These are phyloP conservation scores for Lepidium aucheri DNA, from an alignment of 345 rosid genomes.

Conservation along the genomic window DNA sequence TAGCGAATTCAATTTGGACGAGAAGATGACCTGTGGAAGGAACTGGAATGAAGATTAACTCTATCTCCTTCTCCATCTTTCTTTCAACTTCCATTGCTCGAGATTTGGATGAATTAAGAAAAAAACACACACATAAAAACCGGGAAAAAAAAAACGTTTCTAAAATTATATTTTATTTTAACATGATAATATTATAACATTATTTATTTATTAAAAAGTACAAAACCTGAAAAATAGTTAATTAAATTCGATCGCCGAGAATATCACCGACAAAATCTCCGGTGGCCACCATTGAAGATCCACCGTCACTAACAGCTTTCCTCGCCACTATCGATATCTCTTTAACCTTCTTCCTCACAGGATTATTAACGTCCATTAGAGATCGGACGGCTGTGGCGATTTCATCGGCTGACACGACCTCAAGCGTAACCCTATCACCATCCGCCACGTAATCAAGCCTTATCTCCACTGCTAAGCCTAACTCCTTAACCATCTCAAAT, in stretches of 20 bases:
- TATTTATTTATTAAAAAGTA: neutral
- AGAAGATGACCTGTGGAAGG: conserved; percentile 40
- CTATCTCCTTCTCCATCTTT: conserved; percentile 16
- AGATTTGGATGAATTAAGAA: neutral
- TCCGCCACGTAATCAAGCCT: conserved; percentile 34
- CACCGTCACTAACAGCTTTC: conserved; percentile 35
- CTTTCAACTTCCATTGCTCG: neutral
- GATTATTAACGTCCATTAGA: conserved; percentile 33
- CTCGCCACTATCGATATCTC: conserved; percentile 27
- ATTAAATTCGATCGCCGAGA: conserved; percentile 3
- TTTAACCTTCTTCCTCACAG: conserved; percentile 21
- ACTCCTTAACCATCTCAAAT: conserved; percentile 33
- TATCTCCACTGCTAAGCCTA: conserved; percentile 40
- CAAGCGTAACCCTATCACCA: conserved; percentile 11
- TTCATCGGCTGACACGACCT: conserved; percentile 17
- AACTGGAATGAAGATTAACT: conserved; percentile 25
- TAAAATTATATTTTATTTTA: too few relatives aligned
- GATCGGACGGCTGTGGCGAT: conserved; percentile 35
- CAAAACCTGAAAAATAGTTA: neutral
- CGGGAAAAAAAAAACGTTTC: too few relatives aligned
- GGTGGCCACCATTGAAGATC: conserved; percentile 34
- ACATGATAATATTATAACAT: neutral
- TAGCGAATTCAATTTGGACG: conserved; percentile 43
- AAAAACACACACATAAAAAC: too few relatives aligned
- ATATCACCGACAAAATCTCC: conserved; percentile 29